Evolutionary conservation across 768 basidiomycete species (phyloP), one percentile per base, ranked within the genome.

Genomic region (Auricularia cornea): DNA sequence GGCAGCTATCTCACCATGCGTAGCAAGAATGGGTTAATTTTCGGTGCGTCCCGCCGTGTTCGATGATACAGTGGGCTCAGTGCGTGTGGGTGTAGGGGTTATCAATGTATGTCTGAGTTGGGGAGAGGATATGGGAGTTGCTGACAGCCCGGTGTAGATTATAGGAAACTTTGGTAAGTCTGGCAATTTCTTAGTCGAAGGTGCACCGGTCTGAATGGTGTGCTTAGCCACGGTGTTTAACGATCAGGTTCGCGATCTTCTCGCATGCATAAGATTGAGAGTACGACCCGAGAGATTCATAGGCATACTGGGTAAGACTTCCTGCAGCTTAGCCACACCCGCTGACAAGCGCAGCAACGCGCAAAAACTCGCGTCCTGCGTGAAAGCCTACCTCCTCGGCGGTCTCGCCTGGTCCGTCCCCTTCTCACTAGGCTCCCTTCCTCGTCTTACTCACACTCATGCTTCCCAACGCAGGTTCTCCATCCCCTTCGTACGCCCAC

Each of bases 301-400:
- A 90, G 69, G 88, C 90, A 0, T 98, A 96, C 74, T 96, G 91
- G 73, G 64, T 67, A 71, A 29, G 69, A 18, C n/a, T n/a, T n/a
- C n/a, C n/a, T n/a, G n/a, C n/a, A n/a, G n/a, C n/a, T n/a, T n/a
- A n/a, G n/a, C n/a, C n/a, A n/a, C n/a, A n/a, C n/a, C n/a, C n/a
- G n/a, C n/a, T n/a, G n/a, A n/a, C n/a, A 23, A 2, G n/a, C 10
- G 18, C 48, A 67, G 87, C 92, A 94, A 70, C 83, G 92, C 14
- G 94, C 94, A 1, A 93, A 78, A 86, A 18, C 93, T 92, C 0
- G 86, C 84, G 1, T 86, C 82, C n/a, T 89, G 89, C 14, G 93
- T 95, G 64, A 94, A 94, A 73, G 94, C 90, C 0, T 98, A 93
- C 76, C 78, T 95, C 3, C 80, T 94, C 8, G 95, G 94, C 52